Evolutionary conservation across 345 rosid species (phyloP), one percentile per base, ranked within the genome.

Genomic region (Brassica cretica): DNA sequence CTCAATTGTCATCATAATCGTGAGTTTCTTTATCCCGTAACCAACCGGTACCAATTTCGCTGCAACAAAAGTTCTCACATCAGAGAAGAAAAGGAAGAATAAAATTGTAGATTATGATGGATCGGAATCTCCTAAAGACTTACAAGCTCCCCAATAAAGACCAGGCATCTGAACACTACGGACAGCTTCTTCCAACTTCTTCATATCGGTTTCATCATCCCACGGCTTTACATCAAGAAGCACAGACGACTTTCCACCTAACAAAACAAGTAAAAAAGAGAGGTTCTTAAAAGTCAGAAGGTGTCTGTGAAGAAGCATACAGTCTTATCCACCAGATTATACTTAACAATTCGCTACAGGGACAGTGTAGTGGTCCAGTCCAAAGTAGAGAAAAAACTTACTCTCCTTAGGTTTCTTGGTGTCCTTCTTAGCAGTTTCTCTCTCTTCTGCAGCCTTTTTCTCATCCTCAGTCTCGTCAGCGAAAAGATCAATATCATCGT

Each of bases 181-280:
- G 16, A 94, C 93, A 53, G 90, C 89, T 82, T 94, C 94, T 82
- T 94, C 97, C 75, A 94, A 78, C 82, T 89, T 92, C 87, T 88
- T 91, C 98, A 94, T 90, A 87, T 94, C 97, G n/a, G 97, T 94
- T 86, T 94, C 97, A 74, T 94, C 98, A 78, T 94, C 97, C 97
- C 97, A 94, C 46, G 97, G 98, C 73, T 94, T 92, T 62, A 94
- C 84, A 65, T 92, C 98, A 91, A 94, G 2, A 21, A 94, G 91
- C 51, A 94, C 86, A 5, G 94, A 92, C 21, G 97, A 90, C 67
- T 94, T 92, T 29, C 98, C 98, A 82, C 96, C 97, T 92, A 64
- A 3, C 66, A 69, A 33, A 51, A 1, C 21, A 39, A 29, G 25
- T 30, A 27, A 35, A 35, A 19, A 49, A 37, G 27, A 51, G 67